phyloP scores from a whole-genome alignment of 2,329 filamentous ascomycete genomes.

The Venturia oleaginea region DNA sequence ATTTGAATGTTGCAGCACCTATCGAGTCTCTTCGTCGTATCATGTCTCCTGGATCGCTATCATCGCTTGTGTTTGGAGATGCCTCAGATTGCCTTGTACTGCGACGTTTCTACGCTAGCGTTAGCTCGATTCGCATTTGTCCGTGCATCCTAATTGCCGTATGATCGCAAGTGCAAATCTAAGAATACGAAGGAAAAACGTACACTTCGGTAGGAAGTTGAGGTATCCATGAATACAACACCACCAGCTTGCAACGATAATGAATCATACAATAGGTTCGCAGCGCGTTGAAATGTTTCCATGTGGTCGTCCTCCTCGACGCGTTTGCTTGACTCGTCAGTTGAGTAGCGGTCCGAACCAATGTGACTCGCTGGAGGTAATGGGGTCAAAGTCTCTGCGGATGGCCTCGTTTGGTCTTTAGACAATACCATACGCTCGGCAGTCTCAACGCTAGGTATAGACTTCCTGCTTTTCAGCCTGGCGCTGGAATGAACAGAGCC shows the following conservation, averaged over 20 bases:
- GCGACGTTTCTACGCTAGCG: background rate
- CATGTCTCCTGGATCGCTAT: background rate
- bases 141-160: too few species aligned
- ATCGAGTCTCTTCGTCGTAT: background rate
- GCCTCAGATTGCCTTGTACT: background rate
- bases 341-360: background rate
- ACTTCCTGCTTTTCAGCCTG: background rate
- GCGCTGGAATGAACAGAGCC: background rate
- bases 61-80: background rate
- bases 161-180: background rate
- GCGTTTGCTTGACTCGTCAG: slow-evolving; percentile 10
- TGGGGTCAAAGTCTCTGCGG: background rate
- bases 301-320: slow-evolving; percentile 28
- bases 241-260: slow-evolving; percentile 36
- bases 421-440: background rate
- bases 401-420: background rate
- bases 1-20: background rate
- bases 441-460: background rate
- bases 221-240: slow-evolving; percentile 34
- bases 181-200: background rate
- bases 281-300: slow-evolving; percentile 39
- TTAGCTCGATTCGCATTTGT: background rate
- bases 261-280: slow-evolving; percentile 39
- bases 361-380: background rate
- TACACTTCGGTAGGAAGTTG: slow-evolving; percentile 13